phyloP scores from a whole-genome alignment of 2,329 filamentous ascomycete species.

The Westerdykella ornata region DNA sequence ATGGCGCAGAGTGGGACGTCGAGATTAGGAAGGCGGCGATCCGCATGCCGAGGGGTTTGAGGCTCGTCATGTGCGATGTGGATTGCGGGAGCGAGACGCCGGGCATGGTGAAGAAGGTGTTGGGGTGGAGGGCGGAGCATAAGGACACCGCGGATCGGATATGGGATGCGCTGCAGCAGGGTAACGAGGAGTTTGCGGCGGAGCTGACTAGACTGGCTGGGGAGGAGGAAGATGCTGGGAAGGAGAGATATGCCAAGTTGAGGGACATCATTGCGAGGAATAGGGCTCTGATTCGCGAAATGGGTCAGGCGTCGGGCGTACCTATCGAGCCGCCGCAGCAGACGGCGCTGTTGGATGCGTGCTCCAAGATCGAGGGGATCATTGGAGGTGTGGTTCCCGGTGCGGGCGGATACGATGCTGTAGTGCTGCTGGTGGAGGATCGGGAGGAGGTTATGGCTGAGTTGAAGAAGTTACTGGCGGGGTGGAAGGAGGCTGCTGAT shows the following conservation, averaged over 20 bases:
- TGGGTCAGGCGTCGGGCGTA: conserved; percentile 68
- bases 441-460: conserved; percentile 55
- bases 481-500: conserved; percentile 50
- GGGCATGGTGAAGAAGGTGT: conserved; percentile 88
- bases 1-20: conserved; percentile 62
- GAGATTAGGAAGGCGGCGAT: conserved; percentile 65
- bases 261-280: conserved; percentile 47
- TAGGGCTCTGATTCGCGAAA: conserved; percentile 60
- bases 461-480: conserved; percentile 56
- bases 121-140: conserved; percentile 69
- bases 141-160: conserved; percentile 58
- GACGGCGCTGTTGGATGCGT: conserved; percentile 73
- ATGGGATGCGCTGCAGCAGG: conserved; percentile 67
- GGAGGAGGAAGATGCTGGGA: conserved; percentile 37
- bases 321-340: conserved; percentile 86
- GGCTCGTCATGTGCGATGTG: conserved; percentile 90
- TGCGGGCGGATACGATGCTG: conserved; percentile 87
- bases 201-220: conserved; percentile 53
- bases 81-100: conserved; percentile 91
- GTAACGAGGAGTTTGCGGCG: conserved; percentile 64
- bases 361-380: conserved; percentile 66
- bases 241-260: conserved; percentile 46
- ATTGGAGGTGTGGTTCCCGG: conserved; percentile 89
- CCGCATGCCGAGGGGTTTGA: conserved; percentile 63
- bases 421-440: conserved; percentile 72